Base-by-base conservation (phyloP, 176 grass and related monocot genomes). In the Musa itinerans region DNA sequence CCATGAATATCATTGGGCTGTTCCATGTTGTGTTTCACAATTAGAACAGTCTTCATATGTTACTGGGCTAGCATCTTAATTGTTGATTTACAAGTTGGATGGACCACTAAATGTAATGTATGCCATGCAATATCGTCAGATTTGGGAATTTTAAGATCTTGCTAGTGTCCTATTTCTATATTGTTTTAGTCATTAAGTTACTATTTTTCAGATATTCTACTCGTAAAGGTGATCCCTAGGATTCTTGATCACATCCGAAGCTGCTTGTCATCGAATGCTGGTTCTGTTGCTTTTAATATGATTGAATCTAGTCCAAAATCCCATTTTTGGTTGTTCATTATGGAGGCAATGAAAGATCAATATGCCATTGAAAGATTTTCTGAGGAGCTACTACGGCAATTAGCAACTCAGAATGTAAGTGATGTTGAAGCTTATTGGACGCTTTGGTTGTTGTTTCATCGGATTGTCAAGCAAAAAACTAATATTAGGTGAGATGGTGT, bases 361-460 rank as follows among this genome's bases (percentile, higher is more conserved):
- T 86, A 98, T 85, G 85, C 94, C 49, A 71, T 98, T 80, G 90
- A 98, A 88, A 98, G 88, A 83, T 84, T 98, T 65, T 75, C 82
- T 65, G 94, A 98, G 87, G 88, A 85, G 50, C 70, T 93, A 76
- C 74, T 93, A 64, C 69, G 76, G 61, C 94, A 91, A 50, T 88
- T 98, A 76, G 82, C 88, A 82, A 81, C 86, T 68, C 85, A 74
- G 15, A 79, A 81, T 84, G 69, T 82, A 85, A 89, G 68, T 78
- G 88, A 98, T 87, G 86, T 79, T 70, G 94, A 98, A 81, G 94
- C 73, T 66, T 93, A 98, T 80, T 93, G 86, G 90, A 89, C 84
- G 53, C 25, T 98, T 75, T 93, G 90, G 90, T 78, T 81, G 15
- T 72, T 98, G 82, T 98, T 91, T 84, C 86, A 87, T 82, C 81